Conservation (phyloP, 2,329 filamentous ascomycete genomes). For the Phialophora chinensis region DNA sequence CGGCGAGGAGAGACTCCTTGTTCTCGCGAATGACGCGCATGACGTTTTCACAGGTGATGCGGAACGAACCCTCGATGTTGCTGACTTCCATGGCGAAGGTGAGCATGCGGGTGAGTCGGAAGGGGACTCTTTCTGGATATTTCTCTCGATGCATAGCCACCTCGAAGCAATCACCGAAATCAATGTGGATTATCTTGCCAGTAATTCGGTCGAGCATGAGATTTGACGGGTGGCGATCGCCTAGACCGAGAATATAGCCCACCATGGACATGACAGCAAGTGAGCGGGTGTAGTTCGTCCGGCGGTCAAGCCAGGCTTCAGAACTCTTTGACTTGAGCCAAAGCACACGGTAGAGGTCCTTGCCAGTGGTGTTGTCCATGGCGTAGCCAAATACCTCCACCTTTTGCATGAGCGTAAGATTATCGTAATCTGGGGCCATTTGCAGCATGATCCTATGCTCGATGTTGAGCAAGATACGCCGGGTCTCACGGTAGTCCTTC, state of each 20-base stretch:
- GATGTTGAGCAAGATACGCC: slow-evolving; percentile 97
- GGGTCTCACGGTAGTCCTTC: slow-evolving; percentile 93
- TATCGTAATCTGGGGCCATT: slow-evolving; percentile 99
- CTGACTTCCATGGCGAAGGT: slow-evolving; percentile 99
- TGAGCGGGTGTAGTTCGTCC: slow-evolving; percentile 98
- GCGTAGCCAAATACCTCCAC: slow-evolving; percentile 99
- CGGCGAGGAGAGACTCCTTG: slow-evolving; percentile 98
- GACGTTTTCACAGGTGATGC: slow-evolving; percentile 96
- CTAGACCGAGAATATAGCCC: slow-evolving; percentile 96
- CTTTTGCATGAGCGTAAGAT: slow-evolving; percentile 98
- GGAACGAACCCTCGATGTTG: slow-evolving; percentile 98
- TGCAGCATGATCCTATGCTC: slow-evolving; percentile 99
- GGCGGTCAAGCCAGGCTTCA: slow-evolving; percentile 94
- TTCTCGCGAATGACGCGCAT: slow-evolving; percentile 97
- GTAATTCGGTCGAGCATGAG: slow-evolving; percentile 95
- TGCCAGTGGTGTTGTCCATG: slow-evolving; percentile 97
- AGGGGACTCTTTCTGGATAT: slow-evolving; percentile 95
- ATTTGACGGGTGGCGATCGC: slow-evolving; percentile 96
- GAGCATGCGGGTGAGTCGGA: slow-evolving; percentile 97
- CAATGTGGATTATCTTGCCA: slow-evolving; percentile 97
- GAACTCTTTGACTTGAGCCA: slow-evolving; percentile 99
- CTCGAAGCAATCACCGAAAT: slow-evolving; percentile 99
- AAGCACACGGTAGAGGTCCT: slow-evolving; percentile 95
- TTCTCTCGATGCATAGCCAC: slow-evolving; percentile 99
- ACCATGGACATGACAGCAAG: slow-evolving; percentile 99